These are phyloP conservation scores for Cercophora samala DNA, from an alignment of 495 filamentous ascomycete species.

Conservation along the genomic window DNA sequence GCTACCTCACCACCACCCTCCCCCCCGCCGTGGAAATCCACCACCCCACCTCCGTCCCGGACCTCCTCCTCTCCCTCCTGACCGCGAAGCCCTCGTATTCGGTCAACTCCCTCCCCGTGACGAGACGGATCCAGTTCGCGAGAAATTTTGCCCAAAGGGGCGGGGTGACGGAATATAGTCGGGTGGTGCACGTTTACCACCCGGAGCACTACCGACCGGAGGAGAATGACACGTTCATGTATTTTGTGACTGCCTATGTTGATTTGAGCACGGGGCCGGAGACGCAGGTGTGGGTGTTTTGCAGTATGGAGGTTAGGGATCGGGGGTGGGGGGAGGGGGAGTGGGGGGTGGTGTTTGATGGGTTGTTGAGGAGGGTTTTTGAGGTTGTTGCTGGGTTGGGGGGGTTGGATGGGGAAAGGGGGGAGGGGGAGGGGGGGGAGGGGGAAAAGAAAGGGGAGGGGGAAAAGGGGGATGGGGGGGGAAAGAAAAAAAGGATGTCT, in stretches of 20 bases:
- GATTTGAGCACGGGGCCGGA: slow-evolving; percentile 55
- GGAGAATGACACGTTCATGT: slow-evolving; percentile 13
- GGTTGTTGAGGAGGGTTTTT: neutral
- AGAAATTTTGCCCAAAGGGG: slow-evolving; percentile 26
- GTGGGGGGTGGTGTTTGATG: neutral
- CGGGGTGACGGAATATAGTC: slow-evolving; percentile 32
- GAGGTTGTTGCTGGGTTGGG: neutral
- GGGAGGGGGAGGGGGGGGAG: neutral
- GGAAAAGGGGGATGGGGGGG: too few relatives aligned
- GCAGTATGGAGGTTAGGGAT: slow-evolving; percentile 54
- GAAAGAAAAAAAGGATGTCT: too few relatives aligned
- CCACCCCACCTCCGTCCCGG: slow-evolving; percentile 33
- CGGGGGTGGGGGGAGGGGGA: slow-evolving; percentile 1
- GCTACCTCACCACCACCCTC: neutral
- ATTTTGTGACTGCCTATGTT: slow-evolving; percentile 53
- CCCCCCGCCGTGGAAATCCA: slow-evolving; percentile 3
- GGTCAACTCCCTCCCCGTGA: too few relatives aligned
- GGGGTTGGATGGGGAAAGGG: too few relatives aligned
- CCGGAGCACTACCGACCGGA: neutral
- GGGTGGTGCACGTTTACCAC: slow-evolving; percentile 43
- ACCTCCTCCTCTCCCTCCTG: slow-evolving; percentile 43
- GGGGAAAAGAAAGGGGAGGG: too few relatives aligned
- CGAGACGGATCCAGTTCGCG: slow-evolving; percentile 58
- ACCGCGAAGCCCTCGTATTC: too few relatives aligned
- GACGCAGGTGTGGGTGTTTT: slow-evolving; percentile 61